Percentiles rank a stretch among this genome's conserved stretches.
phyloP scores from a whole-genome alignment of 2,329 filamentous ascomycete species.

The Sclerotinia minor region DNA sequence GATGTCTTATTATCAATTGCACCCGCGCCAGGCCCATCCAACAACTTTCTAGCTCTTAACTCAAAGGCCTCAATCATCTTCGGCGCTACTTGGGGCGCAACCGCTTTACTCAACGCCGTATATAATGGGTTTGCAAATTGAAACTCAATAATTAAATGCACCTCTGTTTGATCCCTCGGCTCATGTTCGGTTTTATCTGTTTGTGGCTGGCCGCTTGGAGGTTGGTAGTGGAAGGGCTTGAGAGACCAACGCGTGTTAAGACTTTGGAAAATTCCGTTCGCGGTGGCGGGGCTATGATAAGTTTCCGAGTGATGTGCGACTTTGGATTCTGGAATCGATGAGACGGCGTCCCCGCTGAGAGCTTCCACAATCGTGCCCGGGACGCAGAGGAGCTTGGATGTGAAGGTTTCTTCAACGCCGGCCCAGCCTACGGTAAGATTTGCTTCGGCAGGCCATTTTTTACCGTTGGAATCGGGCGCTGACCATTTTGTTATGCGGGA shows the following conservation, averaged over 20 bases:
- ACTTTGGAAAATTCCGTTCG: slow-evolving; percentile 62
- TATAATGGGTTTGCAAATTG: slow-evolving; percentile 89
- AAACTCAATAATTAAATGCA: slow-evolving; percentile 75
- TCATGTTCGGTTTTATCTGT: slow-evolving; percentile 36
- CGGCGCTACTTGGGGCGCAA: slow-evolving; percentile 80
- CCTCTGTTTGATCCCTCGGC: slow-evolving; percentile 61
- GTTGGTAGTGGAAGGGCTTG: slow-evolving; percentile 50
- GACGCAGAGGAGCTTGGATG: slow-evolving; percentile 75
- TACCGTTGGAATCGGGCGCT: slow-evolving; percentile 48
- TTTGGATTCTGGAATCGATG: slow-evolving; percentile 45
- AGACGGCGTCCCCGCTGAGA: slow-evolving; percentile 59
- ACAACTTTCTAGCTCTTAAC: slow-evolving; percentile 65
- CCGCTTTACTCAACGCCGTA: slow-evolving; percentile 74
- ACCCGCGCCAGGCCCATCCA: slow-evolving; percentile 41
- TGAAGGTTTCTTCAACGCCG: slow-evolving; percentile 79
- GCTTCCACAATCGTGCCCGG: slow-evolving; percentile 74
- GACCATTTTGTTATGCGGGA: slow-evolving; percentile 79
- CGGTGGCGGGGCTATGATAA: slow-evolving; percentile 43
- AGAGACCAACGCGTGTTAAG: slow-evolving; percentile 71
- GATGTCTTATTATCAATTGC: slow-evolving; percentile 15
- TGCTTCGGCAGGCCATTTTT: slow-evolving; percentile 69
- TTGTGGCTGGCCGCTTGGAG: slow-evolving; percentile 44
- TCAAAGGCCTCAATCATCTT: slow-evolving; percentile 96
- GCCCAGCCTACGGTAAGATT: slow-evolving; percentile 85
- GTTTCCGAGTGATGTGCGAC: slow-evolving; percentile 46